A percentile compares a stretch with the other conserved stretches of the same genome.
phyloP scores from a whole-genome alignment of 208 protist species.

The Herpetomonas tarakana region DNA sequence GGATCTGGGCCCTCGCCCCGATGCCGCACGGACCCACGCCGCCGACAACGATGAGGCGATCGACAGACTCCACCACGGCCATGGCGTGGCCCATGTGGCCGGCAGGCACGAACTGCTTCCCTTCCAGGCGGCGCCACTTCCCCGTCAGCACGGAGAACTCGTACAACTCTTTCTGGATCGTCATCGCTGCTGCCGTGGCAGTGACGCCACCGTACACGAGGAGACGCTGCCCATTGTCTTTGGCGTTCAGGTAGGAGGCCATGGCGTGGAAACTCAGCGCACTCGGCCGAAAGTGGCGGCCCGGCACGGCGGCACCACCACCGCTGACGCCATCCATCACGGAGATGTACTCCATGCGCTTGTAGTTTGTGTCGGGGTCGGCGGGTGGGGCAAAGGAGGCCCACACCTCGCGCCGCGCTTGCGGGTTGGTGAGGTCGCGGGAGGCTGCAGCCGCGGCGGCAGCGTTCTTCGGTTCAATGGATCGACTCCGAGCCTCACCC shows the following conservation, averaged over 20 bases:
- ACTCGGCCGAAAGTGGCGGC: constrained; percentile 61
- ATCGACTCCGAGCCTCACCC: constrained; percentile 6
- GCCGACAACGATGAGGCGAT: constrained; percentile 69
- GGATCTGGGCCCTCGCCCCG: constrained; percentile 1
- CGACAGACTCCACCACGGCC: constrained; percentile 40
- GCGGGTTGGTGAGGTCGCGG: neutral
- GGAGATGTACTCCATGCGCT: constrained; percentile 53
- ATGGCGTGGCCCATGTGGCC: constrained; percentile 78
- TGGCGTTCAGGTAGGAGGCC: constrained; percentile 46
- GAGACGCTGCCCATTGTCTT: constrained; percentile 67
- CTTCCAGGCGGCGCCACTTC: constrained; percentile 73
- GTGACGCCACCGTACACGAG: constrained; percentile 76
- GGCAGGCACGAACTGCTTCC: constrained; percentile 60
- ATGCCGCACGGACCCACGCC: constrained; percentile 67
- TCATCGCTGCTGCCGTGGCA: constrained; percentile 10
- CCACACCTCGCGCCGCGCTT: constrained; percentile 69
- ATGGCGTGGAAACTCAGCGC: constrained; percentile 64
- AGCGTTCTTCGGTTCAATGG: constrained; percentile 11
- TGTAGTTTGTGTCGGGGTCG: constrained; percentile 45
- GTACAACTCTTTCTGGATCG: constrained; percentile 75
- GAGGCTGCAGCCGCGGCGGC: neutral
- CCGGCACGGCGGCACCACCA: neutral
- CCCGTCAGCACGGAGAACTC: constrained; percentile 81
- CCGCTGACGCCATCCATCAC: constrained; percentile 35
- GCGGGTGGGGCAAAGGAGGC: constrained; percentile 46